phyloP scores from a whole-genome alignment of 768 basidiomycete genomes.

The Trametes cinnabarina region DNA sequence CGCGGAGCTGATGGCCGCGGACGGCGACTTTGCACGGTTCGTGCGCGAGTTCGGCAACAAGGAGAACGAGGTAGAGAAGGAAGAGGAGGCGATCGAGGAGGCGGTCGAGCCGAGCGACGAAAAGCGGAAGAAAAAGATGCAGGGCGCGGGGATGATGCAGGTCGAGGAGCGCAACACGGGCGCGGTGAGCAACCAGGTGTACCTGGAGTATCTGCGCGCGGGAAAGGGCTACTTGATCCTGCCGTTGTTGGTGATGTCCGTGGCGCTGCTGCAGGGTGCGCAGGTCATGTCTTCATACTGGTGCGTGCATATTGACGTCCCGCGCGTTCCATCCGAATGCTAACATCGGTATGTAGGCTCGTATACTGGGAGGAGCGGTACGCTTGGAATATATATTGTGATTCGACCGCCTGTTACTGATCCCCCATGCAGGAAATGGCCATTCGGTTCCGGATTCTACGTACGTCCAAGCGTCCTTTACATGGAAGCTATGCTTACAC shows the following conservation, averaged over 20 bases:
- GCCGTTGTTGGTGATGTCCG: slow-evolving; percentile 59
- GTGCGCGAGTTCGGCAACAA: slow-evolving; percentile 75
- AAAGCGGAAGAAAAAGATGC: slow-evolving; percentile 38
- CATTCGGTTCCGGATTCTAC: slow-evolving; percentile 63
- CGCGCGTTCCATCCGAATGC: not conserved
- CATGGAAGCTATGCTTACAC: too few species aligned
- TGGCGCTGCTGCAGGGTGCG: slow-evolving; percentile 67
- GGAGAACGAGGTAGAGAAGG: slow-evolving; percentile 50
- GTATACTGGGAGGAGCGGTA: slow-evolving; percentile 81
- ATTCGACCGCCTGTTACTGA: slow-evolving; percentile 12
- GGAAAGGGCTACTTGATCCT: slow-evolving; percentile 65
- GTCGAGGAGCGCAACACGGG: slow-evolving; percentile 81
- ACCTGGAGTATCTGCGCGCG: slow-evolving; percentile 63
- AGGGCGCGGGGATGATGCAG: slow-evolving; percentile 69
- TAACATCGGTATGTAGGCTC: slow-evolving; percentile 44
- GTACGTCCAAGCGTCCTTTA: too few species aligned
- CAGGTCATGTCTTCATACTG: slow-evolving; percentile 74
- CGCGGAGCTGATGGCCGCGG: slow-evolving; percentile 57
- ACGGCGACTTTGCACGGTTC: slow-evolving; percentile 70
- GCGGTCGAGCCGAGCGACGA: slow-evolving; percentile 33
- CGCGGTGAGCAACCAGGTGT: slow-evolving; percentile 54
- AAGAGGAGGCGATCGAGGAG: slow-evolving; percentile 41
- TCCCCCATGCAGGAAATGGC: slow-evolving; percentile 45
- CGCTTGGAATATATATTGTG: slow-evolving; percentile 19
- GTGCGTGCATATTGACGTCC: slow-evolving; percentile 35